Evolutionary conservation across 2,329 filamentous ascomycete species (phyloP).

Genomic region (Alternaria sp.): DNA sequence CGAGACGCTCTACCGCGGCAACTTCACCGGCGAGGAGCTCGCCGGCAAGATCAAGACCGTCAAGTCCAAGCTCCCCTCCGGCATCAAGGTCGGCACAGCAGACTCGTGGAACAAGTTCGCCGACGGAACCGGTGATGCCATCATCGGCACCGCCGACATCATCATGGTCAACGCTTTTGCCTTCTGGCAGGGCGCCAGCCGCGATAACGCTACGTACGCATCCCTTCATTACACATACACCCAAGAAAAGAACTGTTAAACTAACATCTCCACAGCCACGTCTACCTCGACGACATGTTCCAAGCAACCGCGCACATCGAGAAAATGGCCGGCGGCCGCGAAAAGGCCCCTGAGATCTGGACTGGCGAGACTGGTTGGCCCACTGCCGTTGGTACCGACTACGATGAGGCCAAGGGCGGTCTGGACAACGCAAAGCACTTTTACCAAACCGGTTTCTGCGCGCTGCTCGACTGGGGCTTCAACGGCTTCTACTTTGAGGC

Average conservation of each 20-base stretch:
- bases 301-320: conserved; percentile 70
- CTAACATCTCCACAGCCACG: conserved; percentile 39
- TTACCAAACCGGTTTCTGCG: conserved; percentile 68
- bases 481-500: conserved; percentile 78
- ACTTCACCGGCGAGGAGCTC: conserved; percentile 67
- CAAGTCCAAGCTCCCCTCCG: conserved; percentile 59
- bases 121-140: conserved; percentile 70
- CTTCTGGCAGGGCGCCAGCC: conserved; percentile 72
- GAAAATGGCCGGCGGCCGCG: conserved; percentile 59
- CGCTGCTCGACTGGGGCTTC: conserved; percentile 68
- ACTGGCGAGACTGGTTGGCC: conserved; percentile 32
- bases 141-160: conserved; percentile 68
- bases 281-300: conserved; percentile 71
- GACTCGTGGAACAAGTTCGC: conserved; percentile 77
- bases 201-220: conserved; percentile 59
- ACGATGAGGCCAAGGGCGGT: conserved; percentile 66
- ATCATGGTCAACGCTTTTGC: conserved; percentile 73
- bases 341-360: conserved; percentile 66
- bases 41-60: conserved; percentile 68
- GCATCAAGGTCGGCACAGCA: conserved; percentile 68
- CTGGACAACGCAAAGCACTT: conserved; percentile 65
- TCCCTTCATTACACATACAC: not conserved
- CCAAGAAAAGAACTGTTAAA: not conserved
- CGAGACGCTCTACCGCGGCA: conserved; percentile 72
- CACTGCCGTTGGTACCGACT: conserved; percentile 63